Conservation (phyloP, 257 asterid species). For the Ajuga chamaepitys region DNA sequence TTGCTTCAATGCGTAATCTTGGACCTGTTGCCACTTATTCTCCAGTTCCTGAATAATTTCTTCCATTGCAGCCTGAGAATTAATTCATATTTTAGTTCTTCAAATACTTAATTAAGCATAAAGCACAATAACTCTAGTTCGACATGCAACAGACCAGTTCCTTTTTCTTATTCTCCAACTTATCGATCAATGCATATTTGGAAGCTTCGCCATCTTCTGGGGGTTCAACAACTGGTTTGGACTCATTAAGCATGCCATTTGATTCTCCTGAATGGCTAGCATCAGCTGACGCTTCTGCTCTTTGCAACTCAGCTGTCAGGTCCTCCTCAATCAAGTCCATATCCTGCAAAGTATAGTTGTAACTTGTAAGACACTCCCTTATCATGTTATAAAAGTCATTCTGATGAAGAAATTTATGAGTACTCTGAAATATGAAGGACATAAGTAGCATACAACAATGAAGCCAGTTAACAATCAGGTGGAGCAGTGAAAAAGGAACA, state of each 20-base stretch:
- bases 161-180: slow-evolving; percentile 64
- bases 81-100: slow-evolving; percentile 11
- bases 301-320: slow-evolving; percentile 50
- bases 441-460: neutral
- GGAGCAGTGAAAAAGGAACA: slow-evolving; percentile 4
- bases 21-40: slow-evolving; percentile 59
- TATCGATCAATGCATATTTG: slow-evolving; percentile 35
- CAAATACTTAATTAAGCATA: neutral
- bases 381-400: neutral
- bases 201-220: slow-evolving; percentile 46
- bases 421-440: neutral
- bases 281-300: slow-evolving; percentile 21
- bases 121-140: neutral
- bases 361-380: neutral
- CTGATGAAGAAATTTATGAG: neutral
- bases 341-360: slow-evolving; percentile 38
- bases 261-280: slow-evolving; percentile 32
- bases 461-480: neutral
- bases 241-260: slow-evolving; percentile 26
- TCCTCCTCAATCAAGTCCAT: slow-evolving; percentile 51
- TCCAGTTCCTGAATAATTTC: slow-evolving; percentile 55
- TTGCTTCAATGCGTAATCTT: slow-evolving; percentile 64
- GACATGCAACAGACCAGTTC: slow-evolving; percentile 52
- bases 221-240: slow-evolving; percentile 23
- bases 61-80: slow-evolving; percentile 54